Evolutionary conservation across 2,329 filamentous ascomycete species (phyloP), one percentile per base, ranked within the genome.

Genomic region (Elsinoe ampelina): DNA sequence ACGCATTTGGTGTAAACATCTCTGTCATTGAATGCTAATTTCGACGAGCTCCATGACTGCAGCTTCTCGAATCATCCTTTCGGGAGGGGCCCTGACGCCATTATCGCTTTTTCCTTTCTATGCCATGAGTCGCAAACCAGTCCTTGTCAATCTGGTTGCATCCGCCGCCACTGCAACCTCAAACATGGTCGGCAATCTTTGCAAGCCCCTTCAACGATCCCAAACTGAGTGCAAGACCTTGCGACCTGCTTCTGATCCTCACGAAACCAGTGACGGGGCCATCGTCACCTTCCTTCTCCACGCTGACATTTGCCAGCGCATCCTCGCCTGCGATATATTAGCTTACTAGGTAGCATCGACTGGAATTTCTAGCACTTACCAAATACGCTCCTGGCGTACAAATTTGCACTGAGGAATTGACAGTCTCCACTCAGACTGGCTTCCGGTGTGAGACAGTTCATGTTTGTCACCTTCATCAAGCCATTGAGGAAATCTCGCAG

Each of bases 261-360:
- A 98, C 91, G 72, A 98, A 98, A 43, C 93, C 93, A 41, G 92
- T 96, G 61, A 98, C 92, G 5, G 90, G 89, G 20, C 93, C 93
- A 67, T 95, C 86, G 22, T 95, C 90, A 59, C 90, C 91, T 71
- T 97, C 91, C 75, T 96, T 92, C 74, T 98, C 93, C 67, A 98
- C 96, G 70, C 91, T 96, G 72, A 98, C 70, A 71, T 98, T 98
- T 67, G 93, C 93, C 66, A 98, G 77, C 59, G 93, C 93, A 75
- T 98, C 93, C 87, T 98, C 93, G 62, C 93, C 93, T 98, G 66
- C 50, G 39, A 57, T 1, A 30, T 12, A 47, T 61, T 54, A 68
- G 66, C 39, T 20, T 35, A 30, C 26, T 30, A 7, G 26, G 47
- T 20, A 13, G 2, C 15, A 8, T 19, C 57, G 12, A 10, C n/a